Percentiles rank a stretch among this genome's conserved stretches.
These are phyloP conservation scores for Fusarium zealandicum DNA, from an alignment of 2,329 filamentous ascomycete species.

Conservation along the genomic window DNA sequence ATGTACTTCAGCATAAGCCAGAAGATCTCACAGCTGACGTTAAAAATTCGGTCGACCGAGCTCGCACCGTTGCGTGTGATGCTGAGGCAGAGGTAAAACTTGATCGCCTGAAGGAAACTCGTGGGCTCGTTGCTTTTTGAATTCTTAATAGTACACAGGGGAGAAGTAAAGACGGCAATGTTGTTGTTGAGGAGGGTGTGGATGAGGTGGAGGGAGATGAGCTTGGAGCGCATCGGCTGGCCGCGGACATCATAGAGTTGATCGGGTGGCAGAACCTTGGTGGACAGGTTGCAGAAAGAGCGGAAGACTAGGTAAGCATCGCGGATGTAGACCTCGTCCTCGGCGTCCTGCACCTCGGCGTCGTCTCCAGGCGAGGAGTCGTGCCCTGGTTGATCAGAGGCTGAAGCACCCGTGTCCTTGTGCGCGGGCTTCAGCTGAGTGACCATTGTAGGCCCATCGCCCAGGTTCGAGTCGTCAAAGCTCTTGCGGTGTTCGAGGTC, in stretches of 20 bases:
- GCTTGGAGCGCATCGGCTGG: conserved; percentile 96
- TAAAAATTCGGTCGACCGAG: conserved; percentile 89
- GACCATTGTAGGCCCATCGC: conserved; percentile 72
- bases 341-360: conserved; percentile 68
- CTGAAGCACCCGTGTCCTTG: conserved; percentile 51
- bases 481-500: conserved; percentile 73
- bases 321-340: conserved; percentile 96
- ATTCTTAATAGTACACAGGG: conserved; percentile 89
- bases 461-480: conserved; percentile 72
- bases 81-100: conserved; percentile 95
- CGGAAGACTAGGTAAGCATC: conserved; percentile 97
- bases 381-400: conserved; percentile 61
- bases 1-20: conserved; percentile 97
- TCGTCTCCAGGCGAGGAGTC: conserved; percentile 64
- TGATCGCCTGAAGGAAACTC: conserved; percentile 90
- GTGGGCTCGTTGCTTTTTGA: conserved; percentile 89
- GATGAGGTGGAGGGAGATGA: conserved; percentile 93
- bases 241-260: conserved; percentile 92
- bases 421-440: conserved; percentile 63
- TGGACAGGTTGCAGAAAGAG: conserved; percentile 96
- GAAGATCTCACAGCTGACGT: conserved; percentile 96
- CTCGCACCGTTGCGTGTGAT: conserved; percentile 95
- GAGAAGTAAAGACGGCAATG: conserved; percentile 87
- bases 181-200: conserved; percentile 96
- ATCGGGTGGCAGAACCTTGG: conserved; percentile 86